Evolutionary conservation across 1,284 basidiomycete genomes (phyloP), one percentile per base, ranked within the genome.

Genomic region (Ustilago sp.): DNA sequence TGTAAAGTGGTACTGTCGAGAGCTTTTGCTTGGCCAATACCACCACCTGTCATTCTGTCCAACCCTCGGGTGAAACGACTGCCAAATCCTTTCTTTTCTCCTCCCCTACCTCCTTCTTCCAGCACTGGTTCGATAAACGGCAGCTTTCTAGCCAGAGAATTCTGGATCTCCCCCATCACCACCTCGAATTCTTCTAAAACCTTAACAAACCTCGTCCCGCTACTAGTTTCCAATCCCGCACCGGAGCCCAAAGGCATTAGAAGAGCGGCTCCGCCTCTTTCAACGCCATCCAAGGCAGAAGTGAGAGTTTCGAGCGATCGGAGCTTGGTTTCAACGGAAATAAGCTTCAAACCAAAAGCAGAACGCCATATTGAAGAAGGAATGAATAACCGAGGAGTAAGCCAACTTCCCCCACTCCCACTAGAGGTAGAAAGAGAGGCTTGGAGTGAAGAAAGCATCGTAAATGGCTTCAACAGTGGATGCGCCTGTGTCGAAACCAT

Each of bases 311-410:
- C 92, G 51, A 96, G 90, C 61, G 94, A 92, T 36, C 93, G 90
- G 13, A 94, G 90, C 87, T 97, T 97, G 78, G 94, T 93, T 55
- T 91, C 90, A 39, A 95, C 84, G 79, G 93, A 93, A 13, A 88
- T 88, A 52, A 96, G 89, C 86, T 94, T 95, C 38, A 92, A 92
- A 38, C 94, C 93, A 23, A 91, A 91, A 34, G 91, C 91, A 23
- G 74, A 69, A 28, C 63, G 68, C 96, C 96, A 99, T 11, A 96
- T 91, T 73, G 93, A 92, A 53, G 92, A 90, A 6, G 94, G 93
- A 23, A 98, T 91, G 86, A 95, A 95, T 69, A 99, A 88, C 48
- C 91, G 90, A 32, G 91, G 91, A 1, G 94, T 96, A 64, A 98
- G 88, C 85, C 96, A 97, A 13, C 92, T 93, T 12, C 23, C 23